Evolutionary conservation across 2,329 filamentous ascomycete species (phyloP).

Genomic region (Periconia sp.): DNA sequence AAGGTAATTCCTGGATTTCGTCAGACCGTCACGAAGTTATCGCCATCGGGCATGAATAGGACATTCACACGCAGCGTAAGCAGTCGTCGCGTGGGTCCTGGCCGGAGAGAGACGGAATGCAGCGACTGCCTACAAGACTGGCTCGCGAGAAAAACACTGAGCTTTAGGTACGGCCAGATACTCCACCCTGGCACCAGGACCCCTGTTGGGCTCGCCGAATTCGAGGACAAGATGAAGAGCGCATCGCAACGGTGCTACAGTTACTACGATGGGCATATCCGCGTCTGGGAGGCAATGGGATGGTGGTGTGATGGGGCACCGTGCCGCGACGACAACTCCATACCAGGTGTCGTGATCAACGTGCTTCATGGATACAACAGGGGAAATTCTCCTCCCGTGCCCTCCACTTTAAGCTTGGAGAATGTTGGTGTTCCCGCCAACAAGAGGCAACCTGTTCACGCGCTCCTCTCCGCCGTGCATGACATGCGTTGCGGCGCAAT

Average conservation of each 20-base stretch:
- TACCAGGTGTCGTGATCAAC: neutral
- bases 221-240: slow-evolving; percentile 5
- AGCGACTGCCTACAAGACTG: slow-evolving; percentile 9
- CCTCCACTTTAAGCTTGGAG: neutral
- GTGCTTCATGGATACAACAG: slow-evolving; percentile 9
- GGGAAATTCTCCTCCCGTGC: neutral
- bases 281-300: slow-evolving; percentile 5
- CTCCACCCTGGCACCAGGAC: slow-evolving; percentile 3
- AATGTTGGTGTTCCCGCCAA: neutral
- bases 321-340: slow-evolving; percentile 2
- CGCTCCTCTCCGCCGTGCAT: slow-evolving; percentile 5
- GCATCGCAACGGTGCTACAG: slow-evolving; percentile 4
- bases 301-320: slow-evolving; percentile 13
- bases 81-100: slow-evolving; percentile 8
- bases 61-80: neutral
- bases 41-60: neutral
- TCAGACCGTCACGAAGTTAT: neutral
- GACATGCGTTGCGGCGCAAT: slow-evolving; percentile 10
- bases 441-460: slow-evolving; percentile 1
- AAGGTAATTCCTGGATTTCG: neutral
- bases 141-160: slow-evolving; percentile 12
- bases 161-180: slow-evolving; percentile 12
- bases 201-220: slow-evolving; percentile 5
- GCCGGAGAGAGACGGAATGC: slow-evolving; percentile 9
- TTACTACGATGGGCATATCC: neutral